Conservation (phyloP, 805 yeast genomes). For the Candida ponderosae region DNA sequence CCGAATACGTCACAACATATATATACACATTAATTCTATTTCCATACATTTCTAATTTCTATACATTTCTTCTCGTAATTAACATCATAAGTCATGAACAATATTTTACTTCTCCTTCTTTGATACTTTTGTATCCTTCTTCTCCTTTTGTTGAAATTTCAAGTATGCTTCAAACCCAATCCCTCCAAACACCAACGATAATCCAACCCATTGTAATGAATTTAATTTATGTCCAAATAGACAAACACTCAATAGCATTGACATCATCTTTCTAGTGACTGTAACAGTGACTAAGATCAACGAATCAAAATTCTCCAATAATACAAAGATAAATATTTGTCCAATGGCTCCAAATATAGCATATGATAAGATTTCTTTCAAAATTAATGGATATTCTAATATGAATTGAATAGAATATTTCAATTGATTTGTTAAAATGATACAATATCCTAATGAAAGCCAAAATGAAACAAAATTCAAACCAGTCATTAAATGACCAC, state of each 20-base stretch:
- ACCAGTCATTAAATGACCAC: constrained; percentile 83
- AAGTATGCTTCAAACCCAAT: constrained; percentile 69
- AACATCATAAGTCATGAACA: too few species aligned
- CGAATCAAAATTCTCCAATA: constrained; percentile 80
- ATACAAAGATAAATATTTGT: constrained; percentile 85
- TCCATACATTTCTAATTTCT: too few species aligned
- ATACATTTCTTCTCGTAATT: too few species aligned
- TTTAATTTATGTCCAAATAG: constrained; percentile 75
- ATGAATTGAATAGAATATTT: constrained; percentile 42
- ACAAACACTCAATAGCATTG: constrained; percentile 85
- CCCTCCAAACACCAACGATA: constrained; percentile 74
- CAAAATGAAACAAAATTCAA: constrained; percentile 38
- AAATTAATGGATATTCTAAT: constrained; percentile 40
- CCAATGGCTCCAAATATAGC: constrained; percentile 84
- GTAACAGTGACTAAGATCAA: constrained; percentile 84
- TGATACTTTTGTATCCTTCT: background rate
- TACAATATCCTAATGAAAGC: constrained; percentile 42
- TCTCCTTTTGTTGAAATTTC: constrained; percentile 24
- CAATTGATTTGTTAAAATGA: constrained; percentile 41
- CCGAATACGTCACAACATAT: too few species aligned
- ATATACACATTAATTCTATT: too few species aligned
- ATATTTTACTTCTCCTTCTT: too few species aligned
- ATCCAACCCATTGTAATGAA: constrained; percentile 69
- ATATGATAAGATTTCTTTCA: constrained; percentile 55
- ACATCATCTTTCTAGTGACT: constrained; percentile 92